Percentiles rank a stretch among this genome's conserved stretches.
Conservation (phyloP, 106 monocot species). For the Dendrobium catenatum region DNA sequence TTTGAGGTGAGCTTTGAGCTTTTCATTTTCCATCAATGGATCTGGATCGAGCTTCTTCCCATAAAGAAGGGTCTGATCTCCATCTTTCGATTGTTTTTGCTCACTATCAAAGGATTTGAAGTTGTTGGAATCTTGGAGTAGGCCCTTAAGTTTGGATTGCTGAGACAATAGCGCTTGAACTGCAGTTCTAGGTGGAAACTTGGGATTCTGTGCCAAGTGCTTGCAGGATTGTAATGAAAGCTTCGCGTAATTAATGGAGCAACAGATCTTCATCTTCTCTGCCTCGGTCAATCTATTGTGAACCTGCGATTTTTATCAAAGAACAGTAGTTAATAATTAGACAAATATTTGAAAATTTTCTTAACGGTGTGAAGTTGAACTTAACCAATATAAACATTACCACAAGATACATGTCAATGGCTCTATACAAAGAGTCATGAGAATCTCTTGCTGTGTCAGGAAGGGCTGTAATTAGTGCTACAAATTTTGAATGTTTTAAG, state of each 20-base stretch:
- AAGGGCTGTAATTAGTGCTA: slow-evolving; percentile 37
- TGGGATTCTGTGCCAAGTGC: slow-evolving; percentile 62
- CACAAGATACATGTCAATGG: slow-evolving; percentile 80
- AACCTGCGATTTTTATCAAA: slow-evolving; percentile 35
- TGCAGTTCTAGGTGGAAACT: slow-evolving; percentile 68
- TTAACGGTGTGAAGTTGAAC: background rate
- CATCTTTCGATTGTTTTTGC: slow-evolving; percentile 5
- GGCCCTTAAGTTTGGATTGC: slow-evolving; percentile 67
- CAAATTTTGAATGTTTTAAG: slow-evolving; percentile 62
- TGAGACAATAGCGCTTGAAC: slow-evolving; percentile 64
- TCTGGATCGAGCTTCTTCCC: slow-evolving; percentile 55
- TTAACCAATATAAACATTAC: slow-evolving; percentile 16
- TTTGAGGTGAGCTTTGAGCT: slow-evolving; percentile 50
- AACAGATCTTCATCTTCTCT: slow-evolving; percentile 85
- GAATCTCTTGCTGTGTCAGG: slow-evolving; percentile 70
- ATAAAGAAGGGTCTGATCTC: slow-evolving; percentile 57
- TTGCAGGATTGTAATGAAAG: slow-evolving; percentile 73
- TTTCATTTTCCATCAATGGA: slow-evolving; percentile 54
- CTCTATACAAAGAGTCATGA: slow-evolving; percentile 61
- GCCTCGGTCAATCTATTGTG: slow-evolving; percentile 59
- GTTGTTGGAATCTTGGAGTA: slow-evolving; percentile 31
- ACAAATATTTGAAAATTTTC: background rate
- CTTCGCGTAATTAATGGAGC: slow-evolving; percentile 60
- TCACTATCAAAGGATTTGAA: slow-evolving; percentile 3
- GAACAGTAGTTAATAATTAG: background rate